Conservation (phyloP, 176 grass and related monocot genomes). For the Cymbopogon citratus region DNA sequence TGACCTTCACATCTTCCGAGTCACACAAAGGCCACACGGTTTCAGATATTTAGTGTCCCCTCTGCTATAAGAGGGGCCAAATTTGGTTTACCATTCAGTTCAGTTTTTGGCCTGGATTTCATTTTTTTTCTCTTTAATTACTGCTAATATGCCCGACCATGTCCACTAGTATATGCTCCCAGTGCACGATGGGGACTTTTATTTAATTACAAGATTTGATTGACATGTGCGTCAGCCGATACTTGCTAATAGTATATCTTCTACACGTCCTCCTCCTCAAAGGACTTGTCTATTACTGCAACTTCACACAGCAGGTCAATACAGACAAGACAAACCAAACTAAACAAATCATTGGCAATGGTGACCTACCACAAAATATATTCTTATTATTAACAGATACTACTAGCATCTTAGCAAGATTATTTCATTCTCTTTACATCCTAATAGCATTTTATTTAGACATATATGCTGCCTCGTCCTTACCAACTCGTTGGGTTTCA, state of each 20-base stretch:
- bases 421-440: neutral
- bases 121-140: neutral
- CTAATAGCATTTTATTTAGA: neutral
- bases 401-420: neutral
- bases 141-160: constrained; percentile 1
- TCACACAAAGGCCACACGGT: constrained; percentile 16
- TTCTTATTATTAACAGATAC: neutral
- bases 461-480: neutral
- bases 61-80: constrained; percentile 5
- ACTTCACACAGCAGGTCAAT: neutral
- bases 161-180: constrained; percentile 19
- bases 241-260: constrained; percentile 12
- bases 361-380: neutral
- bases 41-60: constrained; percentile 30
- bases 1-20: neutral
- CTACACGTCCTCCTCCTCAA: neutral
- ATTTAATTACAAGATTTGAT: constrained; percentile 6
- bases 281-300: constrained; percentile 1
- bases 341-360: neutral
- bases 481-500: neutral
- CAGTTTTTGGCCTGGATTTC: constrained; percentile 20
- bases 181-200: constrained; percentile 29
- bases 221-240: constrained; percentile 27
- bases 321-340: constrained; percentile 1
- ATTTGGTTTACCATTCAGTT: constrained; percentile 23